Base-by-base conservation (phyloP, 169 alveolate species). In the Eimeria necatrix region DNA sequence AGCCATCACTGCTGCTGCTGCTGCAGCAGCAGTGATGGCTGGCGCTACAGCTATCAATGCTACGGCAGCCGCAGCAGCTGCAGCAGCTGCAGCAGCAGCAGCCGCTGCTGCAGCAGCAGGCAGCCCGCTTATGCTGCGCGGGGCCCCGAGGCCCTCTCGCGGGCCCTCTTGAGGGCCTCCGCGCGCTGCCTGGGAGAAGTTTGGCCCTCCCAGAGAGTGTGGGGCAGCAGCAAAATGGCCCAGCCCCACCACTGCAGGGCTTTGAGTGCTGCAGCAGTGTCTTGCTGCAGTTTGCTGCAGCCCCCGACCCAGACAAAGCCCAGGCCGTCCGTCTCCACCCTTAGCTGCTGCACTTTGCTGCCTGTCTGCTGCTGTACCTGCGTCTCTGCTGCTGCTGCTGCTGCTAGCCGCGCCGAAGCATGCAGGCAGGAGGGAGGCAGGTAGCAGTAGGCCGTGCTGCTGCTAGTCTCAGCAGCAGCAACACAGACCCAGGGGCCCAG, bases 261-360 rank as follows among this genome's bases (percentile, higher is more conserved):
- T 10, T 24, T n/a, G 8, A 81, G 22, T 46, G 64, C 90, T 6
- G 56, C 90, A 1, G 52, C 59, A 2, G 74, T 53, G 32, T 81
- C 90, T n/a, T 16, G 24, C 26, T 53, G 90, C 51, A 81, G 73
- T 52, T 1, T 12, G 4, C 48, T 18, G 41, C 12, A 41, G 64
- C 53, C 73, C 59, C 90, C 90, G 7, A 81, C n/a, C 90, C 90
- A 81, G 18, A 52, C 9, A 6, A 81, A 51, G 49, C 90, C 90
- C 46, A 14, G 7, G 4, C 22, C 10, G 53, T 81, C 90, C 52
- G 46, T 81, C 59, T 81, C 90, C 9, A 81, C 74, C 56, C 46
- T 7, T 12, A 76, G 56, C 46, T 3, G 81, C 24, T 32, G 41
- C 41, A 32, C 81, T 71, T 14, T 22, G 51, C 51, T 41, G 61